Evolutionary conservation across 176 grass and related monocot genomes (phyloP).

Genomic region (Eremochloa ophiuroides): DNA sequence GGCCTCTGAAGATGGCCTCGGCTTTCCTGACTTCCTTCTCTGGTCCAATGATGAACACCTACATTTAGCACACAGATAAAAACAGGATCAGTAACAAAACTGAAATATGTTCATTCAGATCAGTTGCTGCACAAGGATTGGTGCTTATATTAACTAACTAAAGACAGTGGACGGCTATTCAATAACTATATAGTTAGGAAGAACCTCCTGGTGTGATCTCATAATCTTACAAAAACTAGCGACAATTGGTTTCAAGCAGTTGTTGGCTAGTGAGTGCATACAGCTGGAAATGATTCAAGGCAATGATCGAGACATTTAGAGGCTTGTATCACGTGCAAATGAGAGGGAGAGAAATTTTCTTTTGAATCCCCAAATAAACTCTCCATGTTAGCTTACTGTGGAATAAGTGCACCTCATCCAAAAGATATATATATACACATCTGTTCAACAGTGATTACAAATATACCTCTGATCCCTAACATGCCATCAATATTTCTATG

Average conservation of each 20-base stretch:
- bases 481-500: not conserved
- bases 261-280: not conserved
- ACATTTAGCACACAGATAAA: not conserved
- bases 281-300: constrained; percentile 21
- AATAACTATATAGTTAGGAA: not conserved
- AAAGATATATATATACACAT: not conserved
- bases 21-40: constrained; percentile 81
- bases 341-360: not conserved
- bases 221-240: not conserved
- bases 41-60: constrained; percentile 98
- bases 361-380: not conserved
- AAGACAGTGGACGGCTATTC: not conserved
- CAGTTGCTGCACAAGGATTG: not conserved
- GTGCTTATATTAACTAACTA: not conserved
- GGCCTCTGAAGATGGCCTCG: constrained; percentile 79
- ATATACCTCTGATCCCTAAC: not conserved
- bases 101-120: constrained; percentile 9
- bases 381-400: not conserved
- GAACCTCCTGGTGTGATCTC: not conserved
- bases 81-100: not conserved
- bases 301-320: not conserved
- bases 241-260: constrained; percentile 3
- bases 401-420: not conserved
- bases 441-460: not conserved
- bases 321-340: not conserved